These are phyloP conservation scores for Gryganskiella cystojenkinii DNA, from an alignment of 192 early-diverging fungal genomes.

Conservation along the genomic window DNA sequence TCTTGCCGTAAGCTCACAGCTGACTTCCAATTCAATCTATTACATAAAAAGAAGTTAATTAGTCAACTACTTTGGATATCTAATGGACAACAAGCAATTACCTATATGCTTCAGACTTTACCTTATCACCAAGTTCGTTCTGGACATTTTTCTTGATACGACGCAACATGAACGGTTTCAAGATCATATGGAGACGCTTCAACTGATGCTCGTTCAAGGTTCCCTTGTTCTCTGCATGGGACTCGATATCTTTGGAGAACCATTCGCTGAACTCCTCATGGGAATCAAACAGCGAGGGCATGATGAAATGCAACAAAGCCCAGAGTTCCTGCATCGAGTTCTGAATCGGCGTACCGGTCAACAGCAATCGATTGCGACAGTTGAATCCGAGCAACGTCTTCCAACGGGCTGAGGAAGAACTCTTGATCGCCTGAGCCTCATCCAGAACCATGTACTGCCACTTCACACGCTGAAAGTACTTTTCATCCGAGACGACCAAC, in stretches of 20 bases:
- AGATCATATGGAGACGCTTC: conserved; percentile 86
- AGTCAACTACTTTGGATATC: not conserved
- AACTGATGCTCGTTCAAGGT: conserved; percentile 88
- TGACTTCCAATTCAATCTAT: conserved; percentile 83
- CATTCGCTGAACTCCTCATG: conserved; percentile 95
- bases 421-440: conserved; percentile 96
- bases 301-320: conserved; percentile 94
- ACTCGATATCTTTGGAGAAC: conserved; percentile 94
- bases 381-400: conserved; percentile 85
- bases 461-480: conserved; percentile 83
- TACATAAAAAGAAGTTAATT: not conserved
- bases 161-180: conserved; percentile 96
- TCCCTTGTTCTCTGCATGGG: conserved; percentile 85
- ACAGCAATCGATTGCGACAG: conserved; percentile 83
- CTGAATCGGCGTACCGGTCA: conserved; percentile 95
- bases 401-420: conserved; percentile 89
- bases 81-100: not conserved
- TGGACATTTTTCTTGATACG: conserved; percentile 92
- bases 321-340: conserved; percentile 96
- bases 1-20: conserved; percentile 79
- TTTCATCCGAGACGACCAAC: conserved; percentile 82
- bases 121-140: conserved; percentile 90
- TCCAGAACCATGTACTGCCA: conserved; percentile 98
- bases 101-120: conserved; percentile 7
- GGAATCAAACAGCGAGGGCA: conserved; percentile 94